Evolutionary conservation across 2,329 filamentous ascomycete genomes (phyloP).

Genomic region (Fusarium nodosum): DNA sequence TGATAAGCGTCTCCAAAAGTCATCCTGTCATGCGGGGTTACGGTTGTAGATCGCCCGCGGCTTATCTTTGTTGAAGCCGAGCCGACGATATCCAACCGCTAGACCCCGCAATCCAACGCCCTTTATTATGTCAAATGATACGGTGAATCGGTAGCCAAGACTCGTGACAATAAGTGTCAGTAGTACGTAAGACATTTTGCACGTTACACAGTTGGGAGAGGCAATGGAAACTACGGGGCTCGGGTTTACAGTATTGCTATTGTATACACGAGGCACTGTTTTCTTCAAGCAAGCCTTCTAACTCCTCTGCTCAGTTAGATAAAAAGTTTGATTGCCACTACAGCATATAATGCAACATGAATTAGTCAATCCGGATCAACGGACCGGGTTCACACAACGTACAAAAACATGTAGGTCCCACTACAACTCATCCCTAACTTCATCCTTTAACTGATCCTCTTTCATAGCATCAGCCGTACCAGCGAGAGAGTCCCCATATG

Average conservation of each 20-base stretch:
- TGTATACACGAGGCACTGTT: not conserved
- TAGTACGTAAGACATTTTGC: too few relatives aligned
- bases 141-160: not conserved
- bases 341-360: not conserved
- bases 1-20: conserved; percentile 15
- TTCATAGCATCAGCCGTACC: not conserved
- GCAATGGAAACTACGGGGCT: rapidly evolving
- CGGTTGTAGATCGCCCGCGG: conserved; percentile 18
- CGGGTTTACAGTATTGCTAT: too few relatives aligned
- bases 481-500: conserved; percentile 2
- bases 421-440: not conserved
- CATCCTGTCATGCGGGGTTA: conserved; percentile 23
- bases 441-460: not conserved
- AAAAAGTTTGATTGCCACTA: rapidly evolving
- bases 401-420: not conserved
- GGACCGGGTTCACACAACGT: not conserved
- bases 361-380: not conserved
- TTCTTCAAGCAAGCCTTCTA: rapidly evolving
- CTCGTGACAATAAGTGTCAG: not conserved
- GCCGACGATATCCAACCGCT: conserved; percentile 34
- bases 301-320: not conserved
- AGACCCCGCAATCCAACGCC: conserved; percentile 32
- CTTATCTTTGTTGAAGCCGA: conserved; percentile 29
- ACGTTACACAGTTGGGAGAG: too few relatives aligned
- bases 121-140: conserved; percentile 21